These are phyloP conservation scores for Lecanicillium sp. DNA, from an alignment of 2,329 filamentous ascomycete genomes.

Conservation along the genomic window DNA sequence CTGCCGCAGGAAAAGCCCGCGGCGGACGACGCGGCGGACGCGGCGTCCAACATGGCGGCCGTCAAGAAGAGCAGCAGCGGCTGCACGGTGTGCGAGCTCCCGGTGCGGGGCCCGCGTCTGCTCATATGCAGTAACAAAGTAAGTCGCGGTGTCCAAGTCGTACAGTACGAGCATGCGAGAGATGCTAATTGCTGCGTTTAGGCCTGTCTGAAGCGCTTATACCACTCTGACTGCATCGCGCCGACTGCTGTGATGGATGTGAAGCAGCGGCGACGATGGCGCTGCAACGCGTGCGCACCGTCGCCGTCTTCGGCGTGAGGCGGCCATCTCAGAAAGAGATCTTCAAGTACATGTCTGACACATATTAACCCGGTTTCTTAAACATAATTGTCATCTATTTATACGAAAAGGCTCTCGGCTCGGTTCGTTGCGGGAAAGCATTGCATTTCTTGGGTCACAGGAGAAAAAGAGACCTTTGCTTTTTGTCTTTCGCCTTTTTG, in stretches of 20 bases:
- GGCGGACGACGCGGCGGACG: neutral
- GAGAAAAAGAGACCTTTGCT: no score
- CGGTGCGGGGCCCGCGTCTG: slow-evolving; percentile 41
- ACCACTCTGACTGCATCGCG: slow-evolving; percentile 43
- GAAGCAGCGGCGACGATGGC: slow-evolving; percentile 32
- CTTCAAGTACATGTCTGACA: no score
- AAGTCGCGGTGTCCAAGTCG: no score
- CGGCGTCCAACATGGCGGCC: slow-evolving; percentile 28
- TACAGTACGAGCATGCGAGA: no score
- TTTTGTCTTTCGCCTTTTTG: no score
- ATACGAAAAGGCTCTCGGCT: no score
- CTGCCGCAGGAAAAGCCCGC: neutral
- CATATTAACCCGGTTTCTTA: no score
- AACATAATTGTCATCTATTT: no score
- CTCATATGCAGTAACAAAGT: slow-evolving; percentile 48
- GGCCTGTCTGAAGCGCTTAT: slow-evolving; percentile 39
- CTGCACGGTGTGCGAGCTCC: slow-evolving; percentile 42
- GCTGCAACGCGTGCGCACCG: slow-evolving; percentile 37
- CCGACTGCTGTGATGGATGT: slow-evolving; percentile 31
- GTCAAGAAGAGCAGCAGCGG: slow-evolving; percentile 39
- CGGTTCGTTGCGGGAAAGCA: no score
- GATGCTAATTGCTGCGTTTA: slow-evolving; percentile 23
- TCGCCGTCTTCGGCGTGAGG: no score
- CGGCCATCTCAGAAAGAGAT: no score
- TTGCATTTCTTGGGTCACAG: no score